Conservation (phyloP, 306 rosid species). For the Spatholobus suberectus region DNA sequence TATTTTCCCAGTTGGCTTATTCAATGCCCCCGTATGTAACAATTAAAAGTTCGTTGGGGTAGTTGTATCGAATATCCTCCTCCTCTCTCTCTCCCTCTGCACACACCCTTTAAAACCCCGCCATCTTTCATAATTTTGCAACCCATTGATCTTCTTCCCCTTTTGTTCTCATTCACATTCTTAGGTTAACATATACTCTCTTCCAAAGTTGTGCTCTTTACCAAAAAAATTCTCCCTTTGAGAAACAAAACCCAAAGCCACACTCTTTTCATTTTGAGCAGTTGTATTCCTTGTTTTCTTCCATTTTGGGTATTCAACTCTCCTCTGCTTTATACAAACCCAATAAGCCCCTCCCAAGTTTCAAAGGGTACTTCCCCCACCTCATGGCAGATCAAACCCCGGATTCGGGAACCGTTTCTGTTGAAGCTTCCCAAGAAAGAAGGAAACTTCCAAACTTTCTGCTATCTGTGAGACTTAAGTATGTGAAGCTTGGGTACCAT, state of each 20-base stretch:
- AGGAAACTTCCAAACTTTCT: slow-evolving; percentile 74
- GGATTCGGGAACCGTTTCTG: slow-evolving; percentile 30
- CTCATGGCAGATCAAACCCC: slow-evolving; percentile 36
- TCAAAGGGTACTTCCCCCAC: background rate
- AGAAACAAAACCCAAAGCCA: background rate
- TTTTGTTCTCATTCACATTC: background rate
- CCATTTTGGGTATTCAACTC: background rate
- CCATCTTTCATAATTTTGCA: slow-evolving; percentile 37
- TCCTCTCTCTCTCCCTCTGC: background rate
- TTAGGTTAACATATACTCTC: background rate
- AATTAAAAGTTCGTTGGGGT: slow-evolving; percentile 95
- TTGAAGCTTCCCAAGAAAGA: slow-evolving; percentile 26
- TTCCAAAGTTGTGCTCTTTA: background rate
- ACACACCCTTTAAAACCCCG: slow-evolving; percentile 41
- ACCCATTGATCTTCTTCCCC: slow-evolving; percentile 5
- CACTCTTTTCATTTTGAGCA: background rate
- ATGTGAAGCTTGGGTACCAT: slow-evolving; percentile 93
- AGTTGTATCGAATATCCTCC: slow-evolving; percentile 75
- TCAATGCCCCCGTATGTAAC: slow-evolving; percentile 48
- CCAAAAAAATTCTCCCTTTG: background rate
- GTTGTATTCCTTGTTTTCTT: background rate
- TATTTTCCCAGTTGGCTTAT: slow-evolving; percentile 52
- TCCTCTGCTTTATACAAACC: background rate
- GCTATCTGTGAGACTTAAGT: slow-evolving; percentile 70
- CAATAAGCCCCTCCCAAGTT: background rate